These are phyloP conservation scores for Ramaria rubella DNA, from an alignment of 768 basidiomycete species.

Conservation along the genomic window DNA sequence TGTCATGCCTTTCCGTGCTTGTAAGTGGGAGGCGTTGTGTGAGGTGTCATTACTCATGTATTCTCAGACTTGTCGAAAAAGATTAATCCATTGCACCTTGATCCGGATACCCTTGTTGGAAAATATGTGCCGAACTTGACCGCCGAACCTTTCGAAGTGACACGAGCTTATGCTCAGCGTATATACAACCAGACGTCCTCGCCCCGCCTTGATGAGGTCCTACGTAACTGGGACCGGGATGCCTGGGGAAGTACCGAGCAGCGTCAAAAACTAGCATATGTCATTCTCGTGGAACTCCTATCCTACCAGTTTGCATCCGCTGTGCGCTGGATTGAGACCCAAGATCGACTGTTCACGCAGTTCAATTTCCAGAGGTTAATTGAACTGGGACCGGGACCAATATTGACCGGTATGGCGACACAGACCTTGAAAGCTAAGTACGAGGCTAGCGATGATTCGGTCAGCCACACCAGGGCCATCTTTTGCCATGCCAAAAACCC, in stretches of 20 bases:
- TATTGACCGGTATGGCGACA: slow-evolving; percentile 89
- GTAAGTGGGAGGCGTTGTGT: slow-evolving; percentile 43
- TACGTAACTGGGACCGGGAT: slow-evolving; percentile 90
- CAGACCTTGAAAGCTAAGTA: slow-evolving; percentile 92
- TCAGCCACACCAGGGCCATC: slow-evolving; percentile 70
- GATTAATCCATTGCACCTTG: slow-evolving; percentile 84
- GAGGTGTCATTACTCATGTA: slow-evolving; percentile 4
- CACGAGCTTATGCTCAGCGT: slow-evolving; percentile 83
- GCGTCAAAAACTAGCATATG: slow-evolving; percentile 91
- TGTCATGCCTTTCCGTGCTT: slow-evolving; percentile 94
- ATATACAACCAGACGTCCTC: slow-evolving; percentile 97
- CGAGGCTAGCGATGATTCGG: slow-evolving; percentile 81
- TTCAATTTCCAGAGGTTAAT: slow-evolving; percentile 91
- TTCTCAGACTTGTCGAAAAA: slow-evolving; percentile 88
- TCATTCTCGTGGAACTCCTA: slow-evolving; percentile 91
- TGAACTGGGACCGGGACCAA: slow-evolving; percentile 94
- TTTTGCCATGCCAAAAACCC: slow-evolving; percentile 91
- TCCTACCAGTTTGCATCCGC: slow-evolving; percentile 99
- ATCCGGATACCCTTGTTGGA: slow-evolving; percentile 90
- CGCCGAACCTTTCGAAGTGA: slow-evolving; percentile 78
- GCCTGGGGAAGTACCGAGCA: slow-evolving; percentile 75
- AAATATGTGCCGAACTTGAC: slow-evolving; percentile 98
- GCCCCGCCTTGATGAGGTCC: slow-evolving; percentile 90
- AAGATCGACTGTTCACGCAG: slow-evolving; percentile 83
- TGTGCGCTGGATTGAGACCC: slow-evolving; percentile 99